Evolutionary conservation across 2,329 filamentous ascomycete genomes (phyloP).

Genomic region (Aspergillus novofumigatus): DNA sequence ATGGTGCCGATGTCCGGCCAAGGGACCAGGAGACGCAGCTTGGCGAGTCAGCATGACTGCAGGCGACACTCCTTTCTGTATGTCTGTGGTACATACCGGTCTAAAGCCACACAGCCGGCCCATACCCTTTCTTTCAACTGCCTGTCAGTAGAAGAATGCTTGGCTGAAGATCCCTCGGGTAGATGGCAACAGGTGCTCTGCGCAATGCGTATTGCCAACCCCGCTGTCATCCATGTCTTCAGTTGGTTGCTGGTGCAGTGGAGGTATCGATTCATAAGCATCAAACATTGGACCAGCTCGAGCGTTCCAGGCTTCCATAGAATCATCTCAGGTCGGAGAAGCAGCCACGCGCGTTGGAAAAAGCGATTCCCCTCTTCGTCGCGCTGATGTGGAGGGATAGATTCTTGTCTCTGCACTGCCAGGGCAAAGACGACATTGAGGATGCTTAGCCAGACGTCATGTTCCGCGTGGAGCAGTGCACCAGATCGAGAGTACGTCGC

Average conservation of each 20-base stretch:
- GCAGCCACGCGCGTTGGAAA: conserved; percentile 15
- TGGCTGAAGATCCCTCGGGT: not conserved
- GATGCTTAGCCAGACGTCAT: conserved; percentile 8
- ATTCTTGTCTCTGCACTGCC: conserved; percentile 15
- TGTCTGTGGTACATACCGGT: conserved; percentile 6
- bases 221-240: conserved; percentile 19
- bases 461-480: not conserved
- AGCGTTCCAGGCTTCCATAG: conserved; percentile 15
- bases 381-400: conserved; percentile 1
- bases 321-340: conserved; percentile 11
- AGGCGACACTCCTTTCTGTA: too few species aligned
- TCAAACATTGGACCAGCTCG: conserved; percentile 15
- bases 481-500: not conserved
- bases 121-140: conserved; percentile 12
- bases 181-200: conserved; percentile 14
- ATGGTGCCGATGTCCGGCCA: conserved; percentile 11
- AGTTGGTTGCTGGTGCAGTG: conserved; percentile 17
- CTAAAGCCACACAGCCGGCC: conserved; percentile 15
- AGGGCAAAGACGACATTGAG: conserved; percentile 16
- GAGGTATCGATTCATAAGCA: conserved; percentile 19
- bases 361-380: conserved; percentile 11
- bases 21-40: conserved; percentile 21
- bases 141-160: not conserved
- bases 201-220: conserved; percentile 15
- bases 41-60: not conserved